Percentiles rank a stretch among this genome's conserved stretches.
phyloP scores from a whole-genome alignment of 225 moss, liverwort and hornwort species.

The Sphagnum contortum region DNA sequence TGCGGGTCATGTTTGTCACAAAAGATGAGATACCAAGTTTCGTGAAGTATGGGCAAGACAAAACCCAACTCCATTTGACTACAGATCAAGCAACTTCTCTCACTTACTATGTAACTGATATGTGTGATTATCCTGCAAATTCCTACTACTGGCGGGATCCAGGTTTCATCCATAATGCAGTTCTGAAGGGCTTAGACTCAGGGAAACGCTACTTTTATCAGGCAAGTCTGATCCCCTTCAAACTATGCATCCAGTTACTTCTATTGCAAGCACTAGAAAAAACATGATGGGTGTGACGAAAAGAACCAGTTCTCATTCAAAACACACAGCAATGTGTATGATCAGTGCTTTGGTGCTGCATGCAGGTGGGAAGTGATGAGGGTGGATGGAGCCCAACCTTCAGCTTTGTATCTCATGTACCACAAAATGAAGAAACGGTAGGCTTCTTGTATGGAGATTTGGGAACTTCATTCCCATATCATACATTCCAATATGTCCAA shows the following conservation, averaged over 20 bases:
- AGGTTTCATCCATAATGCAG: conserved; percentile 41
- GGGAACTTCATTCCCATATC: conserved; percentile 48
- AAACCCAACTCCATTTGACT: conserved; percentile 7
- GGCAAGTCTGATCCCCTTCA: conserved; percentile 4
- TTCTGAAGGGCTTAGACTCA: conserved; percentile 19
- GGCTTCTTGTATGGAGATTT: conserved; percentile 59
- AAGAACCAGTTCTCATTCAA: no score
- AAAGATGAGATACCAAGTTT: conserved; percentile 21
- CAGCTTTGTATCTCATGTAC: conserved; percentile 29
- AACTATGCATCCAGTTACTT: neutral
- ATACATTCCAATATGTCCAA: conserved; percentile 32
- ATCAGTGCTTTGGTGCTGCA: no score
- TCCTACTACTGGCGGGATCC: conserved; percentile 47
- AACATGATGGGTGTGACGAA: no score
- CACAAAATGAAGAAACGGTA: conserved; percentile 33
- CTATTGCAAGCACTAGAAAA: neutral
- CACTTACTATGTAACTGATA: conserved; percentile 30
- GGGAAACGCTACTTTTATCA: conserved; percentile 48
- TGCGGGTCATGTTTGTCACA: conserved; percentile 58
- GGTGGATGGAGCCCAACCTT: conserved; percentile 48
- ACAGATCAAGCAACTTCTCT: conserved; percentile 9
- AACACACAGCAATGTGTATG: no score
- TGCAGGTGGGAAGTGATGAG: conserved; percentile 51
- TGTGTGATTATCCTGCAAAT: conserved; percentile 52
- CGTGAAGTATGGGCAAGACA: conserved; percentile 27